phyloP scores from a whole-genome alignment of 768 basidiomycete genomes.

The Ephemerocybe angulata region DNA sequence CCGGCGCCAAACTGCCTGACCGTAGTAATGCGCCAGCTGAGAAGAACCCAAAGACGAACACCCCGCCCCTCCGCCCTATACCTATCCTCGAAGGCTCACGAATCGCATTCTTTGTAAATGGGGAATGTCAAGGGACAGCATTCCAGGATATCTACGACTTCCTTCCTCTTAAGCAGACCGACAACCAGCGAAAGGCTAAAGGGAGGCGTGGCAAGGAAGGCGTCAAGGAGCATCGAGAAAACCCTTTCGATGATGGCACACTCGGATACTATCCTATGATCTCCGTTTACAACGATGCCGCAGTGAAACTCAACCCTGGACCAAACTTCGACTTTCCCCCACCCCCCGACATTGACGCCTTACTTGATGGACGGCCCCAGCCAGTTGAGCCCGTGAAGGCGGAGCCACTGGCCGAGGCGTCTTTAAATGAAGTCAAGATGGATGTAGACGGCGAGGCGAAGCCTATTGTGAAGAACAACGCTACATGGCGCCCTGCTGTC shows the following conservation, averaged over 20 bases:
- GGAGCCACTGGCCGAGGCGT: slow-evolving; percentile 5
- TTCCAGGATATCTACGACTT: slow-evolving; percentile 90
- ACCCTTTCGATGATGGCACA: slow-evolving; percentile 89
- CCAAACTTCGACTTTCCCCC: slow-evolving; percentile 83
- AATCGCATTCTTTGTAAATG: slow-evolving; percentile 91
- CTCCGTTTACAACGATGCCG: slow-evolving; percentile 88
- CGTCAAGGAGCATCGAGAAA: slow-evolving; percentile 74
- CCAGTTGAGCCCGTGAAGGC: slow-evolving; percentile 8
- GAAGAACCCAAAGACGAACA: slow-evolving; percentile 35
- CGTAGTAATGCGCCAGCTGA: slow-evolving; percentile 33
- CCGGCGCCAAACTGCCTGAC: slow-evolving; percentile 66
- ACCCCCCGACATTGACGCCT: slow-evolving; percentile 69
- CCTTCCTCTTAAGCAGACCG: slow-evolving; percentile 67
- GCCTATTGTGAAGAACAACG: slow-evolving; percentile 22
- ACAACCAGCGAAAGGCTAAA: slow-evolving; percentile 56
- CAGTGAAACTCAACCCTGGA: slow-evolving; percentile 82
- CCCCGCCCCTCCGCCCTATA: slow-evolving; percentile 54
- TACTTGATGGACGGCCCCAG: slow-evolving; percentile 38
- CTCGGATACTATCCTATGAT: slow-evolving; percentile 95
- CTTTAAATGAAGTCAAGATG: slow-evolving; percentile 3
- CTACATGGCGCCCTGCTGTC: slow-evolving; percentile 72
- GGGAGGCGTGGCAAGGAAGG: slow-evolving; percentile 62
- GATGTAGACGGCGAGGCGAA: slow-evolving; percentile 7
- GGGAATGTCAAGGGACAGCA: slow-evolving; percentile 76
- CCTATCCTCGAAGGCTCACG: slow-evolving; percentile 68